Evolutionary conservation across 202 grass and related monocot genomes (phyloP).

Genomic region (Hordeum pubiflorum): DNA sequence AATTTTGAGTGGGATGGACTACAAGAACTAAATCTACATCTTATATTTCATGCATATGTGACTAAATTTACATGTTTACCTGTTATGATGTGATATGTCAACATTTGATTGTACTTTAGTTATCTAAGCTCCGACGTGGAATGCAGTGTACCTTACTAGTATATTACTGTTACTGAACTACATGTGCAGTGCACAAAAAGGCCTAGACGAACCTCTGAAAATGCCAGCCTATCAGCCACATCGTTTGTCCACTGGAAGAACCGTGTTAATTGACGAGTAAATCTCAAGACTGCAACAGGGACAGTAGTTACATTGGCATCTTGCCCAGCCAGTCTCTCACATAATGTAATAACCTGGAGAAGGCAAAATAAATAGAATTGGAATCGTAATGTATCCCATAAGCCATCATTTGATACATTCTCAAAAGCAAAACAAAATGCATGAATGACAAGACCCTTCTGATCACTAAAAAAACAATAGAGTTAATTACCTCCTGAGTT

Average conservation of each 20-base stretch:
- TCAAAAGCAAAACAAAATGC: slow-evolving; percentile 10
- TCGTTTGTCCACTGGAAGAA: slow-evolving; percentile 78
- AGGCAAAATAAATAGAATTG: neutral
- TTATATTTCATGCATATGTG: slow-evolving; percentile 3
- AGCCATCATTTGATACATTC: slow-evolving; percentile 18
- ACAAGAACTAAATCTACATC: no score
- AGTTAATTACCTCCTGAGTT: slow-evolving; percentile 63
- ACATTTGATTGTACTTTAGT: no score
- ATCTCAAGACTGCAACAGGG: slow-evolving; percentile 81
- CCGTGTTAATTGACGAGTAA: slow-evolving; percentile 86
- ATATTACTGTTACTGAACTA: slow-evolving; percentile 8
- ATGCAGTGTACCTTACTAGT: no score
- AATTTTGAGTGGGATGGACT: no score
- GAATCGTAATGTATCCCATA: slow-evolving; percentile 2
- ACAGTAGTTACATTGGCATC: slow-evolving; percentile 96
- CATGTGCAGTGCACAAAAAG: slow-evolving; percentile 3
- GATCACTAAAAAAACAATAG: neutral
- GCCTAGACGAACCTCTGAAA: slow-evolving; percentile 57
- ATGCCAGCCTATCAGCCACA: slow-evolving; percentile 83
- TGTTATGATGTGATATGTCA: neutral
- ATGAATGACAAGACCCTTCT: neutral
- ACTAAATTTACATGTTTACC: slow-evolving; percentile 24
- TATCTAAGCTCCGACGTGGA: no score
- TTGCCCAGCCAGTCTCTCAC: slow-evolving; percentile 86
- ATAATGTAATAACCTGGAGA: slow-evolving; percentile 83